Evolutionary conservation across 805 yeast genomes (phyloP).

Genomic region (Metschnikowia continentalis): DNA sequence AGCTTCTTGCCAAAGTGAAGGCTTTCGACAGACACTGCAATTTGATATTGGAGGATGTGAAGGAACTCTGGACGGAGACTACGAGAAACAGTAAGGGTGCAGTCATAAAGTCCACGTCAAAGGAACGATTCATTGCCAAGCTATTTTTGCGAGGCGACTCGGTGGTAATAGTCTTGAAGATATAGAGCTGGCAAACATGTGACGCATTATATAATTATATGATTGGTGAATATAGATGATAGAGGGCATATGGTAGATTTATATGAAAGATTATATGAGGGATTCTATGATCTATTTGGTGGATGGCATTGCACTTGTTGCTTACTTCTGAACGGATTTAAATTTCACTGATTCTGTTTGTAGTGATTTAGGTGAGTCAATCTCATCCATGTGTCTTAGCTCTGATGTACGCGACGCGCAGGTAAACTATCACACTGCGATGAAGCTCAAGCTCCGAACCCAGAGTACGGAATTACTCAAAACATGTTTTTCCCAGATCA

Average conservation of each 20-base stretch:
- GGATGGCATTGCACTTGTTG: no score
- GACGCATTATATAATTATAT: no score
- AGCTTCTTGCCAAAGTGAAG: constrained; percentile 81
- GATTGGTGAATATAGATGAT: no score
- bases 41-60: constrained; percentile 86
- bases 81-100: constrained; percentile 64
- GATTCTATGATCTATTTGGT: no score
- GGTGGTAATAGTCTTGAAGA: constrained; percentile 73
- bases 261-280: no score
- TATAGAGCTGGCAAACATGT: constrained; percentile 11
- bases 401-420: constrained; percentile 3
- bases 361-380: no score
- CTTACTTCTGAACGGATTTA: no score
- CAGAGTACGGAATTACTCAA: constrained; percentile 24
- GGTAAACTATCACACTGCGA: constrained; percentile 3
- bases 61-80: constrained; percentile 75
- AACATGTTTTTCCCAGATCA: constrained; percentile 47
- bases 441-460: constrained; percentile 26
- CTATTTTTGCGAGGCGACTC: constrained; percentile 94
- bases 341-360: no score
- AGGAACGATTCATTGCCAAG: constrained; percentile 75
- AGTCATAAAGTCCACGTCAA: constrained; percentile 59
- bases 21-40: constrained; percentile 97
- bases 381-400: neutral
- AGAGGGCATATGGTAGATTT: no score